Percentiles rank a stretch among this genome's conserved stretches.
Conservation (phyloP, 2,329 filamentous ascomycete genomes). For the Cercospora beticola region DNA sequence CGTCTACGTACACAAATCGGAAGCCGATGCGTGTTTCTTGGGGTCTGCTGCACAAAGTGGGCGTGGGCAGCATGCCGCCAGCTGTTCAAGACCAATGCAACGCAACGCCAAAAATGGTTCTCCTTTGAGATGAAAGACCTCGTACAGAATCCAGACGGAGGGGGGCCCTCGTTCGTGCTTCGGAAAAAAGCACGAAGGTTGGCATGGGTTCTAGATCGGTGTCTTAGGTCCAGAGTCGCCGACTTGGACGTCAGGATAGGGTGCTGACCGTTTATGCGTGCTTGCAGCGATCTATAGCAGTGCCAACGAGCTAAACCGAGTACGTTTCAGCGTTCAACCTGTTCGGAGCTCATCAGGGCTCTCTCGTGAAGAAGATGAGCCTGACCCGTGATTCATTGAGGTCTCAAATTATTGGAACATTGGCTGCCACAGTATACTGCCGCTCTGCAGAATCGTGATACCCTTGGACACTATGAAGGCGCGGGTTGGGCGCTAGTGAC, state of each 20-base stretch:
- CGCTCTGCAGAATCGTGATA: not conserved
- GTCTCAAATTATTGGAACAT: not conserved
- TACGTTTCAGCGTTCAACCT: not conserved
- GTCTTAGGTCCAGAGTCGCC: not conserved
- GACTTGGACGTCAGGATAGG: constrained; percentile 20
- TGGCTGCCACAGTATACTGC: not conserved
- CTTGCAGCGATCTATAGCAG: constrained; percentile 8
- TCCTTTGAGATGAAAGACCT: not conserved
- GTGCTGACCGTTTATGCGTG: constrained; percentile 21
- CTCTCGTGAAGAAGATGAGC: not conserved
- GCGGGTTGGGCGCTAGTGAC: not conserved
- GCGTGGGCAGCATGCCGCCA: too few relatives aligned
- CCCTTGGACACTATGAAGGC: not conserved
- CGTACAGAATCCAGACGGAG: not conserved
- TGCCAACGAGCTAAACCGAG: not conserved
- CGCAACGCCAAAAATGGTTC: not conserved
- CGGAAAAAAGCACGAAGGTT: not conserved
- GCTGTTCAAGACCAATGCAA: not conserved
- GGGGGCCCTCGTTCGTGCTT: not conserved
- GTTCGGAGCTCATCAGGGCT: not conserved
- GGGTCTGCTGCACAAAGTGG: too few relatives aligned
- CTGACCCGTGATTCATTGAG: not conserved
- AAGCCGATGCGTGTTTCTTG: not conserved
- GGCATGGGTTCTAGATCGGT: not conserved
- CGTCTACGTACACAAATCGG: not conserved